phyloP scores from a whole-genome alignment of 2,329 filamentous ascomycete species.

The Colletotrichum cereale region DNA sequence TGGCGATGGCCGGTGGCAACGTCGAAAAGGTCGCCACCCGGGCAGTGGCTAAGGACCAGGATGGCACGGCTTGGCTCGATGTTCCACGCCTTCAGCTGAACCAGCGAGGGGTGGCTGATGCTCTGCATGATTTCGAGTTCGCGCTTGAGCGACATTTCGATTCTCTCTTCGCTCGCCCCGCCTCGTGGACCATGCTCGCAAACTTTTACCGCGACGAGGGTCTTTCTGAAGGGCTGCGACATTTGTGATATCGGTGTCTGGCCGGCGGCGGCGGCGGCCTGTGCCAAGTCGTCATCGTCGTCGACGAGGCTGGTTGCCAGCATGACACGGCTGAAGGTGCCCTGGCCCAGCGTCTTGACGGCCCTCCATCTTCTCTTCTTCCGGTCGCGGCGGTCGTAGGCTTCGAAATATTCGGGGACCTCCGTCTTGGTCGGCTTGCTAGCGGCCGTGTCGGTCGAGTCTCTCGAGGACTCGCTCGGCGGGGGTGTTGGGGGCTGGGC shows the following conservation, averaged over 20 bases:
- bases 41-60: conserved; percentile 90
- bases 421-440: conserved; percentile 53
- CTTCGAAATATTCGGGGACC: conserved; percentile 75
- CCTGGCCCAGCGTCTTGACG: conserved; percentile 85
- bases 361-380: conserved; percentile 84
- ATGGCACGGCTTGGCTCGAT: conserved; percentile 86
- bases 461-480: conserved; percentile 77
- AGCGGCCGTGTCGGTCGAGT: conserved; percentile 58
- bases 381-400: conserved; percentile 73
- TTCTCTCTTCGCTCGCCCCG: conserved; percentile 90
- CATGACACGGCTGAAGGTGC: conserved; percentile 95
- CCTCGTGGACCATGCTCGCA: conserved; percentile 95
- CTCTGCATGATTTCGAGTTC: conserved; percentile 94
- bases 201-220: conserved; percentile 93
- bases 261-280: conserved; percentile 52
- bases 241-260: conserved; percentile 57
- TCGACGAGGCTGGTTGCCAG: conserved; percentile 85
- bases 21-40: conserved; percentile 95
- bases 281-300: conserved; percentile 56
- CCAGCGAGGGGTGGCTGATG: conserved; percentile 89
- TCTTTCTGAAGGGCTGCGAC: conserved; percentile 70
- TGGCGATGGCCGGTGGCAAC: conserved; percentile 81
- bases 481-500: conserved; percentile 82
- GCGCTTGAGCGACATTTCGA: conserved; percentile 93
- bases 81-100: conserved; percentile 92